Base-by-base conservation (phyloP, 164 flowering plant genomes). In the Chimonanthus praecox region DNA sequence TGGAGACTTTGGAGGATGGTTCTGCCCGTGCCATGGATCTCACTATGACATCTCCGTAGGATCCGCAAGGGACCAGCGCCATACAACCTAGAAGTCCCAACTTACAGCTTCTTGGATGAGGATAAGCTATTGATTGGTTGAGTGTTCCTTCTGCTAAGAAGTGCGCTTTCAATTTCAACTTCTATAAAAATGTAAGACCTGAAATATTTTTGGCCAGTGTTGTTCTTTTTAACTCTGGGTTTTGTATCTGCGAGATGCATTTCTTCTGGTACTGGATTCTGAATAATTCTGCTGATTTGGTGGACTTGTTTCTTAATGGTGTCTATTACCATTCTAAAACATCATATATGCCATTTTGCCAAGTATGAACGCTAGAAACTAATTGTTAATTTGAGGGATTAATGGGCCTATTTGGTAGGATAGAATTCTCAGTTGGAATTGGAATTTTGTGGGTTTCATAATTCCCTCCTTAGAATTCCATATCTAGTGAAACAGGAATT, bases 1-100 rank as follows among this genome's bases (percentile, higher is more conserved):
- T 2, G 74, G 74, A 4, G 78, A 77, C 46, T 73, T 33, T 51
- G 79, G 69, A 1, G 79, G 79, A 2, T 77, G 79, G 79, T 77
- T 77, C 51, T 77, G 74, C 21, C 74, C 74, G 16, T 72, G 74
- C 74, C 74, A 72, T 21, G 74, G 74, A 8, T 72, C 69, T 18
- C 76, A 77, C 79, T 77, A 73, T 11, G 79, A 77, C 33, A 60
- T 69, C 44, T 77, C 74, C 8, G 78, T 46, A 71, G 74, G 70
- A 49, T 64, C 11, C 74, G 69, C 58, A 72, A 72, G 68, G 74
- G 74, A 6, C 69, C 74, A 2, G 74, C 74, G 9, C 74, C 76
- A 7, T 69, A 69, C 71, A 77, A 77, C 44, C 71, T 74, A 13
- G 72, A 73, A 74, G 79, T 77, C 7, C 67, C 79, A 47, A 64